Evolutionary conservation across 768 basidiomycete genomes (phyloP).

Genomic region (Leccinum ochraceum): DNA sequence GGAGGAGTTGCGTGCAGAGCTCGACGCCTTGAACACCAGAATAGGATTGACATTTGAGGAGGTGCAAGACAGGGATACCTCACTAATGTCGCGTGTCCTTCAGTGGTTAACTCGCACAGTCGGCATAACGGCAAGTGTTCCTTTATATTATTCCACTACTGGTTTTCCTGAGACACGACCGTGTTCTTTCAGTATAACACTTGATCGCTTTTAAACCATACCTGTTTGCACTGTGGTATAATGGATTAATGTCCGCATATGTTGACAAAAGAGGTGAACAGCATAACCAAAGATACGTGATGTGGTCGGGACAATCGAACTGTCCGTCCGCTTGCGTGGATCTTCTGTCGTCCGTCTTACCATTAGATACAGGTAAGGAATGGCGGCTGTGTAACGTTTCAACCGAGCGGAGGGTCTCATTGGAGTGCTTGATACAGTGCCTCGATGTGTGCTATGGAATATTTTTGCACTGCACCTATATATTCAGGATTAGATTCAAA

Average conservation of each 20-base stretch:
- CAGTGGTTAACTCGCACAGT: slow-evolving; percentile 6
- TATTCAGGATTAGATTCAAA: no score
- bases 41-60: slow-evolving; percentile 3
- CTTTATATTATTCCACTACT: background rate
- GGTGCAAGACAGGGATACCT: slow-evolving; percentile 1
- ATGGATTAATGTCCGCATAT: background rate
- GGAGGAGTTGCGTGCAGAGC: slow-evolving; percentile 2
- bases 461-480: no score
- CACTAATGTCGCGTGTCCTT: background rate
- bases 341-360: background rate
- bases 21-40: background rate
- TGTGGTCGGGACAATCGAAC: background rate
- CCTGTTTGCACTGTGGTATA: background rate
- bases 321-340: background rate
- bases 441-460: no score
- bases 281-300: background rate
- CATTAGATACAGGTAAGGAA: background rate
- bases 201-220: background rate
- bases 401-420: background rate
- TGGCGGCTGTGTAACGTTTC: background rate
- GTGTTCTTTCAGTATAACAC: background rate
- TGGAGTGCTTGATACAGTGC: no score
- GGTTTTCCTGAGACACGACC: background rate
- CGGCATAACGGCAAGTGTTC: background rate
- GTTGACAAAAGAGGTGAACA: background rate